A percentile compares a stretch with the other conserved stretches of the same genome.
phyloP scores from a whole-genome alignment of 106 monocot species.

The Apostasia ramifera region DNA sequence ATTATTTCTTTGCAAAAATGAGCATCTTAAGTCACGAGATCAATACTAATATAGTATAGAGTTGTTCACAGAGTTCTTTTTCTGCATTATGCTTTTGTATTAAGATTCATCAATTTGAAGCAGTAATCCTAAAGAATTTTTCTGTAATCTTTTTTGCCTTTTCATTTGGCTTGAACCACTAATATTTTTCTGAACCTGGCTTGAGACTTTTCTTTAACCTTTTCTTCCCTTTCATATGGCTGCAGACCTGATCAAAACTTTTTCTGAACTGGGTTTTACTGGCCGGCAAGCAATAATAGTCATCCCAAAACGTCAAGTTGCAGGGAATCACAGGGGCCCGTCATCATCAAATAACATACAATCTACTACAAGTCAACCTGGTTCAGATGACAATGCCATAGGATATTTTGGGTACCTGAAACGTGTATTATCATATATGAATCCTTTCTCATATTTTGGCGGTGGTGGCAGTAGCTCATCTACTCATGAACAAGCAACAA shows the following conservation, averaged over 20 bases:
- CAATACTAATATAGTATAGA: no score
- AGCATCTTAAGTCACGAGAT: no score
- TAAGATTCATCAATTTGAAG: neutral
- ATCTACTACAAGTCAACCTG: slow-evolving; percentile 6
- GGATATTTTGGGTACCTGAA: slow-evolving; percentile 73
- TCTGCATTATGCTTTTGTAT: neutral
- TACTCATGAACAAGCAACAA: slow-evolving; percentile 22
- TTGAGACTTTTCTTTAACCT: neutral
- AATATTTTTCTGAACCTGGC: neutral
- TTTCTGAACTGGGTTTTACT: slow-evolving; percentile 65
- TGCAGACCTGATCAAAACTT: slow-evolving; percentile 66
- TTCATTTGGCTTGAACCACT: neutral
- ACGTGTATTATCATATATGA: slow-evolving; percentile 53
- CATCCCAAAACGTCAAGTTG: slow-evolving; percentile 41
- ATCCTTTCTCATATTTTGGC: slow-evolving; percentile 75
- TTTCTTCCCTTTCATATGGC: neutral
- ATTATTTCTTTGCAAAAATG: no score
- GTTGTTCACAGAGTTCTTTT: no score
- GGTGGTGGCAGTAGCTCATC: slow-evolving; percentile 25
- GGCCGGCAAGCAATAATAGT: slow-evolving; percentile 69
- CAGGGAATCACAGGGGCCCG: slow-evolving; percentile 9
- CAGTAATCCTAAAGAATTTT: neutral
- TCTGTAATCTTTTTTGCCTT: neutral
- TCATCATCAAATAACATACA: slow-evolving; percentile 17
- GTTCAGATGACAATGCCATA: slow-evolving; percentile 16